phyloP scores from a whole-genome alignment of 140 eudicot species.

The Cichorium intybus region DNA sequence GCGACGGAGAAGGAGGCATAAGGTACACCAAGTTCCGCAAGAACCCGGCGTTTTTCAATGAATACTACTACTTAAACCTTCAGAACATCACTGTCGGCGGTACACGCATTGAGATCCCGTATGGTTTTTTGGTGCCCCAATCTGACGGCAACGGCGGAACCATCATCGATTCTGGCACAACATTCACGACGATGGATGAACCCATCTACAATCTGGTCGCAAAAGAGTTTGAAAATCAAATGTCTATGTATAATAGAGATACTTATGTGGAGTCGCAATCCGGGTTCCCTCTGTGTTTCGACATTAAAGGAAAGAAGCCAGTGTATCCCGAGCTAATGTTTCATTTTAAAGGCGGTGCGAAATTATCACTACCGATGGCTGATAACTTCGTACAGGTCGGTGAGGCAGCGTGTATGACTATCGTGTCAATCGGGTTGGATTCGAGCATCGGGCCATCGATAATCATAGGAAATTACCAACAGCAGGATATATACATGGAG shows the following conservation, averaged over 20 bases:
- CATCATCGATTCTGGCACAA: conserved; percentile 79
- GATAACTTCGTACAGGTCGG: conserved; percentile 46
- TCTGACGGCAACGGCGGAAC: conserved; percentile 64
- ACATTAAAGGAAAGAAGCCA: conserved; percentile 9
- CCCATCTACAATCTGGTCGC: conserved; percentile 34
- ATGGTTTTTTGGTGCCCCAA: conserved; percentile 28
- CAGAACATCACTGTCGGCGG: conserved; percentile 64
- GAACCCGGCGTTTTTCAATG: conserved; percentile 45
- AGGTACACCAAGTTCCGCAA: conserved; percentile 57
- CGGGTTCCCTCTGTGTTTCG: conserved; percentile 60
- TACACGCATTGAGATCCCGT: conserved; percentile 44
- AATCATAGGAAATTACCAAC: conserved; percentile 66
- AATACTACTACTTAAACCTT: conserved; percentile 53
- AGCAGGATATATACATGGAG: conserved; percentile 67
- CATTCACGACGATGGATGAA: conserved; percentile 58
- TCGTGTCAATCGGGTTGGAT: conserved; percentile 30
- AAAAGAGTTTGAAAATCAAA: conserved; percentile 43
- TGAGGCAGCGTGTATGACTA: conserved; percentile 49
- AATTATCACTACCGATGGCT: conserved; percentile 46
- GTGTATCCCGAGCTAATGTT: conserved; percentile 50
- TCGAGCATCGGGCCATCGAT: conserved; percentile 60
- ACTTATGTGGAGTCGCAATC: conserved; percentile 33
- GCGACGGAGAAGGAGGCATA: background rate
- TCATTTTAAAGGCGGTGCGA: conserved; percentile 74
- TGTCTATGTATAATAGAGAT: conserved; percentile 38